Base-by-base conservation (phyloP, 345 rosid genomes). In the Jatropha curcas region DNA sequence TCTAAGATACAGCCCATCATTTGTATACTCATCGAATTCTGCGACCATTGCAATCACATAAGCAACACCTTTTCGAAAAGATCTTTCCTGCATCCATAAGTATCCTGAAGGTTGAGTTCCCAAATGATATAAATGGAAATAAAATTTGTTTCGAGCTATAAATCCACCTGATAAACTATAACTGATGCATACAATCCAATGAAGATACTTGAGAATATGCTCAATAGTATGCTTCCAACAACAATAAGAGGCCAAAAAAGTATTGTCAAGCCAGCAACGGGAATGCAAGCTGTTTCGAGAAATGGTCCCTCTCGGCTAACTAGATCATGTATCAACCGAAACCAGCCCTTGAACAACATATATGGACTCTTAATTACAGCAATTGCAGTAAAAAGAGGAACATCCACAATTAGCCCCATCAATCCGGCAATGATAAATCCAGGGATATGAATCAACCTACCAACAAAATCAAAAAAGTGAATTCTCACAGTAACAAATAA, bases 1-100 rank as follows among this genome's bases (percentile, higher is more conserved):
- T 68, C 85, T 81, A 60, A 94, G 94, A 72, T 87, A 91, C 34
- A 91, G 98, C 87, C 94, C 84, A 61, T 88, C 94, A 79, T 88
- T 94, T 25, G 94, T 90, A 77, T 88, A 91, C 88, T 94, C 96
- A 34, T 91, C 96, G 71, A 91, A 94, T 65, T 91, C 96, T 0
- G 96, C 93, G 68, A 91, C 88, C 86, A 92, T 89, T 22, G 98
- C 91, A 81, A 91, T 84, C 84, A 90, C 97, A 88, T 85, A 91
- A 59, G 96, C 91, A 10, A 85, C 70, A 39, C 93, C 98, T 82
- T 89, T 87, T 74, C 78, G 51, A 48, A 90, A 88, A 58, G 97
- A 92, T 67, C 92, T 88, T 76, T 94, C 96, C 94, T 92, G 85
- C 74, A 82, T 48, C 61, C 83, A 70, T 48, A 39, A 69, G 39